A percentile compares a stretch with the other conserved stretches of the same genome.
phyloP scores from a whole-genome alignment of 805 yeast genomes.

The Zygotorulaspora chibaensis region DNA sequence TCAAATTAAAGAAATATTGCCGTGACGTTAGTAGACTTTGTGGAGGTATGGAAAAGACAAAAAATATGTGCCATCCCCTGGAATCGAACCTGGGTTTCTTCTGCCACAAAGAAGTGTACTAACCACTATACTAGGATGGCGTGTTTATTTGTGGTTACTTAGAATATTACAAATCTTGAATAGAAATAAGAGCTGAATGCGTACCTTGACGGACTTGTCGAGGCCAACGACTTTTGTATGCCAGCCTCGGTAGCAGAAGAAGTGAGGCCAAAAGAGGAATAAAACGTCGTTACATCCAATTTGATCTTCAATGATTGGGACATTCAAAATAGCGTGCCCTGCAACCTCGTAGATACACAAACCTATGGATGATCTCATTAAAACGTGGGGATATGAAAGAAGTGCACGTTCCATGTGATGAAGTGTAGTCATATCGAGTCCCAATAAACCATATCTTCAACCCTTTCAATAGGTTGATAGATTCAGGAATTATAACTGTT shows the following conservation, averaged over 20 bases:
- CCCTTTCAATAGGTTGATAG: not conserved
- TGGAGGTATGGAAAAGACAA: not conserved
- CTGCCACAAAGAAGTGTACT: slow-evolving; percentile 42
- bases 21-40: not conserved
- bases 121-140: slow-evolving; percentile 43
- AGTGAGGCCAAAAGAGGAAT: slow-evolving; percentile 28
- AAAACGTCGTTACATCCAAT: slow-evolving; percentile 31
- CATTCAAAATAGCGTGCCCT: not conserved
- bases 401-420: too few species aligned
- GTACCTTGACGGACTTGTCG: too few species aligned
- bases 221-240: slow-evolving; percentile 78
- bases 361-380: too few species aligned
- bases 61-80: slow-evolving; percentile 36
- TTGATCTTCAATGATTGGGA: slow-evolving; percentile 12
- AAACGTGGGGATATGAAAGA: too few species aligned
- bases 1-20: not conserved
- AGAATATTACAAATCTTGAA: too few species aligned
- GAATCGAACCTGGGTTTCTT: slow-evolving; percentile 42
- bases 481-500: too few species aligned
- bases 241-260: slow-evolving; percentile 26
- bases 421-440: too few species aligned
- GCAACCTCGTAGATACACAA: too few species aligned
- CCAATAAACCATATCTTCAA: not conserved
- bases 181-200: too few species aligned
- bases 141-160: too few species aligned